Conservation (phyloP, 805 yeast species). For the Ogataea angusta region DNA sequence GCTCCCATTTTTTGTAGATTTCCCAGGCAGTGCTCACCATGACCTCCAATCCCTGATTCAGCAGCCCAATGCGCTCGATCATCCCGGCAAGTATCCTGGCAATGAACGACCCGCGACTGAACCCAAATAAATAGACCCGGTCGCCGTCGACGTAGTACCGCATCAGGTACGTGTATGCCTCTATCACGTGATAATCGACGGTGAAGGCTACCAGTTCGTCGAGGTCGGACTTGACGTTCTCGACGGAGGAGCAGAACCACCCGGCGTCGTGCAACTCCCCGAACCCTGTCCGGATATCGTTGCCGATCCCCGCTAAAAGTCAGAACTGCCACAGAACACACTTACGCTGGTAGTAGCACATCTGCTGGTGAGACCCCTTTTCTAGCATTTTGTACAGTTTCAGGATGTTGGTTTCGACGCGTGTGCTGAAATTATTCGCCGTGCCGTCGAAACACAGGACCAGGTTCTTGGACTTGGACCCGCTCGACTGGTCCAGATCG, state of each 20-base stretch:
- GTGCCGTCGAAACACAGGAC: constrained; percentile 66
- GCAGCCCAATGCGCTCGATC: constrained; percentile 61
- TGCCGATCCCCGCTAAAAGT: constrained; percentile 55
- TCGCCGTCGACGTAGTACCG: constrained; percentile 48
- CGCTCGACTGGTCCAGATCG: not conserved
- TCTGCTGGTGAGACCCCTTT: constrained; percentile 40
- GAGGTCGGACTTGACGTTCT: constrained; percentile 14
- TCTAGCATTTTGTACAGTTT: constrained; percentile 51
- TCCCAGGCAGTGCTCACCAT: constrained; percentile 62
- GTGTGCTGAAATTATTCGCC: constrained; percentile 52
- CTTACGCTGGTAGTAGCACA: constrained; percentile 59
- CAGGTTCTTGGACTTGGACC: constrained; percentile 37
- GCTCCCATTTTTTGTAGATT: constrained; percentile 57
- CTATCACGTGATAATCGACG: constrained; percentile 52
- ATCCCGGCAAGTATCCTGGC: constrained; percentile 64
- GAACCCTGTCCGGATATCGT: constrained; percentile 42
- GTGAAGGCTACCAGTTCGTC: constrained; percentile 46
- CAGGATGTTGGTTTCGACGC: constrained; percentile 52
- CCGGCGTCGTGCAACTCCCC: constrained; percentile 24
- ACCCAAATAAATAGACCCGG: constrained; percentile 55
- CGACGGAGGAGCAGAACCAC: constrained; percentile 12
- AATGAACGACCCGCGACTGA: constrained; percentile 60
- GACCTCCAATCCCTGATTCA: constrained; percentile 52
- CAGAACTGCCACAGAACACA: not conserved
- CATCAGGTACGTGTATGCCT: constrained; percentile 55